Evolutionary conservation across 2,329 filamentous ascomycete species (phyloP), one percentile per base, ranked within the genome.

Genomic region (Tolypocladium paradoxum): DNA sequence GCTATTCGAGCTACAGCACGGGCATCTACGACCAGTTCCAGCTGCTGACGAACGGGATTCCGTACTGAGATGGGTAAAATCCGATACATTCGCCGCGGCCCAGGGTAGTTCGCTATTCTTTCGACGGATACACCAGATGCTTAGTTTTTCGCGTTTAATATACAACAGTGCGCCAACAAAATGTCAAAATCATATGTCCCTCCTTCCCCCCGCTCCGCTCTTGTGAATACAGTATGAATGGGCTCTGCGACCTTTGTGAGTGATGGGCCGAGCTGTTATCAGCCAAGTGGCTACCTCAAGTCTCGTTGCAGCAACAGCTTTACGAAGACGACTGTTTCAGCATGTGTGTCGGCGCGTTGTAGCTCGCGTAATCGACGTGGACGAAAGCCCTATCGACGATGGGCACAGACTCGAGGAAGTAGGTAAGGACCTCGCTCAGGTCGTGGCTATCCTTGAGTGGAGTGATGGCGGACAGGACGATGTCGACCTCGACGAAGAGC

Each of bases 1-100:
- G 91, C 67, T 88, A 93, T 64, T 82, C 85, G 54, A 96, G 88
- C 72, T 88, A 93, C 67, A 91, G 87, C 53, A 99, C 93, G 1
- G 90, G 89, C 59, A 87, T 92, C 48, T 99, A 99, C 69, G 95
- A 99, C 73, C 89, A 96, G 69, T 99, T 96, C 77, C 93, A 99
- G 76, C 75, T 96, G 64, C 74, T 96, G 71, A 97, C 93, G 34
- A 97, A 99, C 66, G 93, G 92, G 7, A 99, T 99, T 68, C 93
- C 93, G 35, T 97, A 95, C 66, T 96, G 78, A 62, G 34, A 3
- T 20, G 12, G 1, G 22, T 9, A 24, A 22, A 18, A 18, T 11
- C 20, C n/a, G 11, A 14, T 27, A 20, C 33, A 33, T 47, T 20
- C 27, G 18, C 14, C 27, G 8, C 18, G 33, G 27, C 27, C 18